Evolutionary conservation across 495 filamentous ascomycete genomes (phyloP), one percentile per base, ranked within the genome.

Genomic region (Podospora comata): DNA sequence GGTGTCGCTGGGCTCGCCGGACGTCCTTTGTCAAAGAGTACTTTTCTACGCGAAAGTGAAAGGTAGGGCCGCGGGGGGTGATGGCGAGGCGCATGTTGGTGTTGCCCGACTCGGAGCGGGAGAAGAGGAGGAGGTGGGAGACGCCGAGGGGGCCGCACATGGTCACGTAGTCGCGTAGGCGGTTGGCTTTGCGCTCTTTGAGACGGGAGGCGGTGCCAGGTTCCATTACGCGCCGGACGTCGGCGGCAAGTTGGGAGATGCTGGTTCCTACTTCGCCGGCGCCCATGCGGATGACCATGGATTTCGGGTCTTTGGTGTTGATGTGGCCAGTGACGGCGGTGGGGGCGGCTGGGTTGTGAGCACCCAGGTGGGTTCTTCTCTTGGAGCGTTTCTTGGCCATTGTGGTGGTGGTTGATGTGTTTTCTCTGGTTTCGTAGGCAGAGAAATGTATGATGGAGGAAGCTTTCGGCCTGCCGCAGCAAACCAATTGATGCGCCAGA

Each of bases 271-370:
- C 92, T 75, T 97, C 92, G 70, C 92, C 90, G 75, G 92, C 95
- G 72, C 96, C 95, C 65, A 97, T 93, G 71, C 95, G 89, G 79
- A 99, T 96, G 64, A 99, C 95, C 96, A 99, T 98, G 73, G 90
- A 94, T 84, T 97, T 97, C 18, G 95, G 95, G 63, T 87, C 85
- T 67, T 86, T 86, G 19, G 84, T 81, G 57, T 84, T 77, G 55
- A 74, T 75, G 67, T 79, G 74, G 63, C 79, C 77, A 58, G 75
- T 78, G 60, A 60, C 75, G 66, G 58, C 84, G 70, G 76, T 65
- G 56, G 75, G 27, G 15, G 56, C 70, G 7, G 63, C 71, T 62
- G 86, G 88, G 81, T 91, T 91, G 69, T 84, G 85, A 26, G 90
- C 87, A 55, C 88, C 86, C 20, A 87, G 79, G 79, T 97, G 93